Base-by-base conservation (phyloP, 352 stramenopile genomes). In the Phytopythium boreale region DNA sequence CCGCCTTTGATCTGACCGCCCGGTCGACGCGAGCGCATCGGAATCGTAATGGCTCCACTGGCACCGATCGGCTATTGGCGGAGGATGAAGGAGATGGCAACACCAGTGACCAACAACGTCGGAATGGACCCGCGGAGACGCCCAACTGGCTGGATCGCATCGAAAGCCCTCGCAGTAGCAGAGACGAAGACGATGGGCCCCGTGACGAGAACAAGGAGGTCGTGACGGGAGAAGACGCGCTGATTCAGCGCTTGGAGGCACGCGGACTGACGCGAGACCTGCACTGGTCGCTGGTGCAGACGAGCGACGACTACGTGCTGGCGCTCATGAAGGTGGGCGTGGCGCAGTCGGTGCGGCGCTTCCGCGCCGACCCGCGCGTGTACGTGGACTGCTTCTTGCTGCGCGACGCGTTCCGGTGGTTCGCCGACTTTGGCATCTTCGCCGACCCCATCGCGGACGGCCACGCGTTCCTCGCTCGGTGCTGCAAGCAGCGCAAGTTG, bases 261-360 rank as follows among this genome's bases (percentile, higher is more conserved):
- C 55, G 55, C 50, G 82, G 80, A 27, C 85, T 93, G 58, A 69
- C 68, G n/a, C 9, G 63, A 2, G 71, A 77, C 34, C 64, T 88
- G 5, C 84, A 93, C 61, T 71, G 50, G 14, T 52, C 66, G 22
- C 39, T 93, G 17, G 61, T 80, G 15, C 62, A 72, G 15, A 67
- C 75, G 55, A 89, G 82, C 66, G 86, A 95, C 50, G 86, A 95
- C 61, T 91, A 90, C 62, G 66, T 95, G 17, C 56, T 95, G 36
- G 24, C 89, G 15, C 63, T 92, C 20, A 92, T 95, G 82, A 60
- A 64, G 4, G 66, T 82, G 27, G 84, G 84, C 9, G 70, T 93
- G 3, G 50, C 49, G 15, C 74, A 67, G 59, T 76, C 74, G 1
- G 66, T 87, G 37, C 76, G 84, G 15, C 73, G 86, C 31, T 93